Base-by-base conservation (phyloP, 768 basidiomycete genomes). In the Boletus insuetus region DNA sequence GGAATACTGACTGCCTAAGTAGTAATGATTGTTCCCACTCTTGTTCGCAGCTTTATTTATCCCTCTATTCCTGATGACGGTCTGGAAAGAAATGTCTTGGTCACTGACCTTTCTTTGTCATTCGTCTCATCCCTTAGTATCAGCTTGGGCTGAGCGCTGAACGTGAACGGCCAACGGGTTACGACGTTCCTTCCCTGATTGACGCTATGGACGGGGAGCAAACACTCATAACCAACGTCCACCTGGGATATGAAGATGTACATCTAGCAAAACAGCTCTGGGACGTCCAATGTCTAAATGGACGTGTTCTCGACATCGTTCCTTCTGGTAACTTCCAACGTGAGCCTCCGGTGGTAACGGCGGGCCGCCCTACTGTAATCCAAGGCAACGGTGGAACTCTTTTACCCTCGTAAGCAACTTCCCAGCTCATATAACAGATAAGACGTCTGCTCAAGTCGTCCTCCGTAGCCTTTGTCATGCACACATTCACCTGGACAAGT, bases 401-500 rank as follows among this genome's bases (percentile, higher is more conserved):
- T 46, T 58, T 74, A 52, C 72, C 71, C 20, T 73, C 71, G 71
- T 70, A 55, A 49, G 68, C 58, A 17, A 40, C 49, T 29, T 35
- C 35, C 19, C 29, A 31, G 11, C 20, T 41, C 20, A 17, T 56
- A 14, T 35, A 35, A 41, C 32, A 35, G n/a, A 29, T 44, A 37
- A 54, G 73, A 70, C 59, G 60, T 46, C 41, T 26, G 12, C 37
- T 40, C 26, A 37, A 26, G 32, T 53, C 19, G 32, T 22, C 35
- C 34, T 16, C 44, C 24, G n/a, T 48, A 76, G 77, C 8, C 53
- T 85, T 48, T 84, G 83, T 65, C 84, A 85, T 68, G 77, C 82
- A 19, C 83, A 86, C 61, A 80, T 87, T 60, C 84, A 85, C 68
- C 75, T 86, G 32, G 84, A 86, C 73, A 85, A 87, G 69, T 85